Base-by-base conservation (phyloP, 2,329 filamentous ascomycete species). In the Sclerotinia nivalis region DNA sequence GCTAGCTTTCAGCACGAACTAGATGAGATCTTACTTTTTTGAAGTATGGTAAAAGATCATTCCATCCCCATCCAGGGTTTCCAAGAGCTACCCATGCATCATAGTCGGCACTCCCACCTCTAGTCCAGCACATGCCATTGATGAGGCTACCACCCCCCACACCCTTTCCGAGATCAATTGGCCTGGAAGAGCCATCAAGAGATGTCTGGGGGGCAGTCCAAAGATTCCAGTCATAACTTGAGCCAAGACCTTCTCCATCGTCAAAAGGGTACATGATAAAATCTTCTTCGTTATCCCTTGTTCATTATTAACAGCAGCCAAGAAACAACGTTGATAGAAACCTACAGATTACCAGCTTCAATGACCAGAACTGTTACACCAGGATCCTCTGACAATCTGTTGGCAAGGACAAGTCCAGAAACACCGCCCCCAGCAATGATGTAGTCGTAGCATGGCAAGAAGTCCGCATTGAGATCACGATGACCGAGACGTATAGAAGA, bases 381-480 rank as follows among this genome's bases (percentile, higher is more conserved):
- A 2, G 75, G 72, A 61, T 76, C 77, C 73, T 84, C 82, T 25
- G 80, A 80, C 56, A 85, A 76, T 5, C 82, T 76, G 34, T 80
- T 80, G 34, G 82, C 82, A 40, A 85, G 75, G 1, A 82, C 80
- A 15, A 85, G 78, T 34, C 62, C 84, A 82, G 82, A 82, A 40
- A 81, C 79, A 6, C 84, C 84, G 25, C 83, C 84, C 5, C 84
- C 84, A 37, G 83, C 78, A 54, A 85, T 76, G 22, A 84, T 75
- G 66, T 80, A 81, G 69, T 81, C 78, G 66, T 81, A 81, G 67
- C 75, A 76, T 49, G 71, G 70, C 22, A 76, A 50, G 43, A 76
- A 73, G n/a, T 71, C 59, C 40, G 70, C 70, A 60, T 74, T 69
- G 2, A 75, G 12, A 72, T 74, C 74, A 40, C 74, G 71, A 54